Conservation (phyloP, 2,329 filamentous ascomycete genomes). For the Drechslerella dactyloides region DNA sequence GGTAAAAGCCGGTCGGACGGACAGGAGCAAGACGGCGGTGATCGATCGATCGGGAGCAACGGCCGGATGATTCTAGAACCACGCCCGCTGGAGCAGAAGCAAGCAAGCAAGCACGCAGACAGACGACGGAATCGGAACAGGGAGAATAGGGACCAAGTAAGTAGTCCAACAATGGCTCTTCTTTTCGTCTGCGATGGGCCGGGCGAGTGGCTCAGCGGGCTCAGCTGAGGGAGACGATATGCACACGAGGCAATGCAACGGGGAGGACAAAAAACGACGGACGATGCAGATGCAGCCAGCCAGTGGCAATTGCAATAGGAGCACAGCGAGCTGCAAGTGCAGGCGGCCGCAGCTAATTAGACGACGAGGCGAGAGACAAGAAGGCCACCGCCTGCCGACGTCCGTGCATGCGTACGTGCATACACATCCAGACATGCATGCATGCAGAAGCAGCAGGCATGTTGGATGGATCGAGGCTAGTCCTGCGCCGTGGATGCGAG, state of each 20-base stretch:
- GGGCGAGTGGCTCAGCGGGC: too few relatives aligned
- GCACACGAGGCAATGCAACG: too few relatives aligned
- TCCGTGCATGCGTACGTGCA: slow-evolving; percentile 2
- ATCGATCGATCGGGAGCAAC: too few relatives aligned
- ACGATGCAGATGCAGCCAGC: background rate
- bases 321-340: background rate
- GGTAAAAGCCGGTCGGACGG: too few relatives aligned
- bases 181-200: too few relatives aligned
- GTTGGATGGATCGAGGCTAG: slow-evolving; percentile 2
- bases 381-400: background rate
- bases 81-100: background rate
- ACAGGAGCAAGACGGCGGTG: too few relatives aligned
- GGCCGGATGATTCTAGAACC: too few relatives aligned
- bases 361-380: background rate
- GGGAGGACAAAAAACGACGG: too few relatives aligned
- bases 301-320: background rate
- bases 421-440: background rate
- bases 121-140: background rate
- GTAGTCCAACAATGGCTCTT: too few relatives aligned
- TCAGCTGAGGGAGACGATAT: too few relatives aligned
- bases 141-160: too few relatives aligned
- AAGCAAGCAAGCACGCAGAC: background rate
- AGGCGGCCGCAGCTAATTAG: background rate
- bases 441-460: background rate
- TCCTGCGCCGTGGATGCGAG: too few relatives aligned